Evolutionary conservation across 2,329 filamentous ascomycete species (phyloP), one percentile per base, ranked within the genome.

Genomic region (Botrytis aclada): DNA sequence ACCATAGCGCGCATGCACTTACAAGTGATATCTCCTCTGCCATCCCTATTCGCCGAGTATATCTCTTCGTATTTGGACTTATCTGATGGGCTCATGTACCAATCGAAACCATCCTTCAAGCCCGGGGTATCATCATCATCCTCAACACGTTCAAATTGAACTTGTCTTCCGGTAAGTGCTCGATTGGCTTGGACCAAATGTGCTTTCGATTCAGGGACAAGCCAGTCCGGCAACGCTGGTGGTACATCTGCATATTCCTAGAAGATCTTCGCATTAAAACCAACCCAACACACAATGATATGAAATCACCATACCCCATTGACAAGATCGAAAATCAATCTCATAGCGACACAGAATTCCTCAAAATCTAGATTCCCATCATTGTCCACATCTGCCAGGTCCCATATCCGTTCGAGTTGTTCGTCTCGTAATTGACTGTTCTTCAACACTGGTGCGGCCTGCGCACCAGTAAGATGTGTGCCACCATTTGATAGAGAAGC

Each of bases 291-390:
- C n/a, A 41, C 29, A 29, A n/a, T 20, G 25, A 32, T 29, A 58
- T 45, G 7, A 29, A 60, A 39, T 47, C 5, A 8, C 10, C 88
- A 75, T 87, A 97, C 93, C 79, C 96, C 96, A 80, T 99, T 99
- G 78, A 99, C 90, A 77, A 98, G 85, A 82, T 99, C 96, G 83
- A 98, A 99, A 79, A 98, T 98, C 80, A 99, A 86, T 80, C 96
- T 90, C 96, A 99, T 99, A 56, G 95, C 96, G 73, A 99, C 96
- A 83, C 96, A 99, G 83, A 99, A 99, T 86, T 99, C 96, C 84
- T 99, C 96, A 85, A 99, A 99, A 84, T 99, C 96, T 71, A 99
- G 87, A 83, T 97, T 97, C 76, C 96, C 96, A 85, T 99, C 96
- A 79, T 95, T 95, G 83, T 99, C 96, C 75, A 99, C 94, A 82